Percentiles rank a stretch among this genome's conserved stretches.
Evolutionary conservation across 257 asterid species (phyloP).

Genomic region (Lavandula angustifolia): DNA sequence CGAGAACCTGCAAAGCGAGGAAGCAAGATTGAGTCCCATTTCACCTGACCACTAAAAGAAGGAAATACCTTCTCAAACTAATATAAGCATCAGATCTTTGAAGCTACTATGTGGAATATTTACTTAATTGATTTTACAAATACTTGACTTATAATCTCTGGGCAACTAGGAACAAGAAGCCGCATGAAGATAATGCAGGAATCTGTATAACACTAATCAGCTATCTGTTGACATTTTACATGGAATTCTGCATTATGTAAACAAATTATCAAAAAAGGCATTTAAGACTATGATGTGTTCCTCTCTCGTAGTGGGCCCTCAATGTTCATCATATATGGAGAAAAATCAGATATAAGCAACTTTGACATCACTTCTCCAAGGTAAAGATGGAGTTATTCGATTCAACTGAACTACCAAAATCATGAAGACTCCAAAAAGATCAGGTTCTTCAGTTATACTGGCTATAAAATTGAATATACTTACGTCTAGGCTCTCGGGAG

Average conservation of each 20-base stretch:
- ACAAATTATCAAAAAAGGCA: not conserved
- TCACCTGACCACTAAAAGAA: conserved; percentile 14
- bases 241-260: not conserved
- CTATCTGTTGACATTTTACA: not conserved
- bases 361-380: conserved; percentile 23
- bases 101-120: not conserved
- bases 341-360: conserved; percentile 11
- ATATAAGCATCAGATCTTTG: not conserved
- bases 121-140: not conserved
- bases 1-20: conserved; percentile 55
- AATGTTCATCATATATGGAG: conserved; percentile 11
- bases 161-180: conserved; percentile 18
- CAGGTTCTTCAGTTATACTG: conserved; percentile 14
- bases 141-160: not conserved
- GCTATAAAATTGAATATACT: conserved; percentile 55
- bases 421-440: conserved; percentile 5
- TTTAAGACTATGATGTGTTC: not conserved
- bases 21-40: conserved; percentile 17
- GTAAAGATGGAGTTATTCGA: conserved; percentile 10
- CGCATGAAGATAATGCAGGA: not conserved
- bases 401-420: conserved; percentile 8
- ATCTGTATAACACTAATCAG: not conserved
- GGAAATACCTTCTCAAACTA: not conserved
- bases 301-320: not conserved
- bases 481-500: conserved; percentile 79